Base-by-base conservation (phyloP, 306 rosid species). In the Alnus rubra region DNA sequence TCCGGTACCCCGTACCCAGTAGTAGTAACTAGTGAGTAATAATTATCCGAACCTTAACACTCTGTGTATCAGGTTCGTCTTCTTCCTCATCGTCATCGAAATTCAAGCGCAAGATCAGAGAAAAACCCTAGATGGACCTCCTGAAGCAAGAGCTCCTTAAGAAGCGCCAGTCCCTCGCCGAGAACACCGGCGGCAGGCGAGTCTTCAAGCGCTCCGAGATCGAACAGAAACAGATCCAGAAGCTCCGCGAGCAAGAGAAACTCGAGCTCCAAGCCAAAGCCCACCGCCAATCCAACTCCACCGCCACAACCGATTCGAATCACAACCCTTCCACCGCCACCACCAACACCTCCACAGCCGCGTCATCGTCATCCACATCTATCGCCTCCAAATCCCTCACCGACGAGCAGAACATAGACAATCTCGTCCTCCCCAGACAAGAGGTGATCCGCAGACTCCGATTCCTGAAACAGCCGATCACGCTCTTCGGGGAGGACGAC, bases 381-480 rank as follows among this genome's bases (percentile, higher is more conserved):
- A 47, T 92, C 54, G 14, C 88, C 2, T 76, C 82, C 31, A 90
- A 85, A 56, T 54, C 92, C 75, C 89, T 90, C 49, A 87, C 91
- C 9, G 81, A 90, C 33, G 98, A 93, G 78, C 90, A 89, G 35
- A 92, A 89, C 82, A 89, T 94, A 83, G 98, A 93, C 79, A 90
- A 73, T 76, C 89, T 96, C 39, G 92, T 90, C n/a, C 93, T 96
- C 51, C 92, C 99, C 1, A 89, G 81, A 77, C 93, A 82, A 54
- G 99, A 96, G 74, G 98, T 96, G 15, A 80, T 96, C 7, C 97
- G 99, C 4, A 92, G 99, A 45, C 97, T 96, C 76, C 94, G 99
- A 31, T 81, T 96, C 51, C 90, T 96, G 31, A 96, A 96, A 74
- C 97, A 96, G 53, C 98, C 99, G 0, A 89, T 96, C 52, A 96